Conservation (phyloP, 208 protist genomes). For the Wallacemonas sp. region DNA sequence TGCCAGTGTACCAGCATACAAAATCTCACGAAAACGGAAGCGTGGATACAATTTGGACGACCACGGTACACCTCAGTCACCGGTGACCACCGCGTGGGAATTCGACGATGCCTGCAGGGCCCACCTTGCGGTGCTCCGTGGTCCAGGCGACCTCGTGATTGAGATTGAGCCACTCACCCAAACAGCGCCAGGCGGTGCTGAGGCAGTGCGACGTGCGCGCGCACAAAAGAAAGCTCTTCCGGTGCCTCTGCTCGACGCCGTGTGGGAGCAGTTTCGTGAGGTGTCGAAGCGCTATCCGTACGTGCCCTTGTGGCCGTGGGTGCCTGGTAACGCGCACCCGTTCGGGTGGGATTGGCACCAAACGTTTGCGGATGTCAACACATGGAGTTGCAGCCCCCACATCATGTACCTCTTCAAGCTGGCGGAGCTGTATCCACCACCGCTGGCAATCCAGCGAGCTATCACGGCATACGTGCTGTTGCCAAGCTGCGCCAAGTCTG, state of each 20-base stretch:
- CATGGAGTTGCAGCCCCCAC: not conserved
- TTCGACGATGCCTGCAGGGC: no score
- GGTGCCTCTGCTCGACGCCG: slow-evolving; percentile 18
- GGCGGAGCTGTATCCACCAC: not conserved
- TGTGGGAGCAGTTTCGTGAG: slow-evolving; percentile 21
- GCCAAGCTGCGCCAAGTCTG: not conserved
- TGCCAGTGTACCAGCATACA: no score
- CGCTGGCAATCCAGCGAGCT: slow-evolving; percentile 1
- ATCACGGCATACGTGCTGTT: slow-evolving; percentile 12
- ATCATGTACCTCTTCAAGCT: slow-evolving; percentile 3
- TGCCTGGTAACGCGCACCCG: not conserved
- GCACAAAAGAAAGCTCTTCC: not conserved
- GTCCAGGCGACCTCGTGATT: slow-evolving; percentile 1
- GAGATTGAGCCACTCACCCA: not conserved
- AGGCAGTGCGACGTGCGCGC: not conserved
- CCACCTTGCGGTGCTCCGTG: slow-evolving; percentile 7
- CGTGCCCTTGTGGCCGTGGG: not conserved
- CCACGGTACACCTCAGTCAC: no score
- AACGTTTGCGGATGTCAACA: not conserved
- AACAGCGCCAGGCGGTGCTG: not conserved
- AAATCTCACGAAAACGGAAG: no score
- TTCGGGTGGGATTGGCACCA: not conserved
- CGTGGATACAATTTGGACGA: no score
- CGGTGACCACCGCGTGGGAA: no score
- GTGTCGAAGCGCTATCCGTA: not conserved